A percentile compares a stretch with the other conserved stretches of the same genome.
Evolutionary conservation across 2,329 filamentous ascomycete genomes (phyloP).

Genomic region (Ustilaginoidea virens): DNA sequence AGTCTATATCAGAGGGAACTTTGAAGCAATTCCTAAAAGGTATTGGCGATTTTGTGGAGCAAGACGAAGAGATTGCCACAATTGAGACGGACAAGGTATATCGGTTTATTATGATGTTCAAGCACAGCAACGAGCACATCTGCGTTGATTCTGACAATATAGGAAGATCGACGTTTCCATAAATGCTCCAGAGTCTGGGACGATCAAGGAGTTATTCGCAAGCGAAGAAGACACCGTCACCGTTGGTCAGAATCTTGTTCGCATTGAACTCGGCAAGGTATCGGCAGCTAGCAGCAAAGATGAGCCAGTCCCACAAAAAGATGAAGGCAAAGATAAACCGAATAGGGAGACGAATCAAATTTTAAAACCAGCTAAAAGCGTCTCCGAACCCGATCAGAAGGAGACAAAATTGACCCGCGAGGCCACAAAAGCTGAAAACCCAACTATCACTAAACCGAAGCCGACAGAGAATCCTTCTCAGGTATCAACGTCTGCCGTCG

Average conservation of each 20-base stretch:
- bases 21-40: conserved; percentile 89
- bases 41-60: conserved; percentile 85
- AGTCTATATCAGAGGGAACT: conserved; percentile 95
- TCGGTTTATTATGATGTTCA: too few relatives aligned
- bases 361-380: background rate
- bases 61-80: conserved; percentile 93
- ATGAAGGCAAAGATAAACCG: conserved; percentile 13
- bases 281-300: conserved; percentile 22
- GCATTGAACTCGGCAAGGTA: conserved; percentile 63
- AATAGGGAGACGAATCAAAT: conserved; percentile 5
- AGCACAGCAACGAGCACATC: too few relatives aligned
- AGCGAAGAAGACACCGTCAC: conserved; percentile 91
- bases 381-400: conserved; percentile 12
- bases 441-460: conserved; percentile 12
- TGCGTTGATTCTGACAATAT: background rate
- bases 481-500: conserved; percentile 23
- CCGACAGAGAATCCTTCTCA: conserved; percentile 12
- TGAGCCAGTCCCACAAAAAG: conserved; percentile 15
- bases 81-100: conserved; percentile 96
- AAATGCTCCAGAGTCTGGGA: conserved; percentile 81
- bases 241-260: conserved; percentile 83
- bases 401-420: conserved; percentile 16
- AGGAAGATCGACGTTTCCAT: conserved; percentile 85
- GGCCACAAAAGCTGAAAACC: conserved; percentile 17
- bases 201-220: conserved; percentile 80